Evolutionary conservation across 805 yeast species (phyloP), one percentile per base, ranked within the genome.

Genomic region (Wickerhamiella vanderwaltii): DNA sequence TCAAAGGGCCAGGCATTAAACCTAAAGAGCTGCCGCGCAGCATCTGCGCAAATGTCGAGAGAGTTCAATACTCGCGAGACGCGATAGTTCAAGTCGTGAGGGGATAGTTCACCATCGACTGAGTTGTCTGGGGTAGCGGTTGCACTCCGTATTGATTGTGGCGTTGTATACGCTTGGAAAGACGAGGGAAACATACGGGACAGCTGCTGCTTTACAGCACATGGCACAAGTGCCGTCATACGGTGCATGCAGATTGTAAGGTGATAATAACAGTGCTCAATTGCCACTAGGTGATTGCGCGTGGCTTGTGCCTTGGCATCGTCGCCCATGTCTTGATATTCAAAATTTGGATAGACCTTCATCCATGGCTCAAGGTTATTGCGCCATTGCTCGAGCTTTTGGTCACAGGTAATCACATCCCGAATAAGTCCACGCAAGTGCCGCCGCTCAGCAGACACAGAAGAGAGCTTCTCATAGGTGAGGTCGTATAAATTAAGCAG

Each of bases 191-290:
- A 38, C 41, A 38, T 29, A 9, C 20, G 11, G 9, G 20, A 25
- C 26, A 43, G 35, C 28, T 43, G 42, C 15, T 32, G 23, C 20
- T 31, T 31, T 5, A 51, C 39, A 9, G 39, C 37, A 13, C 50
- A 42, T 6, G 55, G 53, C 9, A 50, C 36, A 35, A 49, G 44
- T 7, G 51, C 53, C 1, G 55, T 49, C 22, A 51, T 39, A 5
- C 55, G 51, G 42, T 47, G 49, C 6, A 51, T 35, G 11, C 48
- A 44, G 20, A 45, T 38, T 7, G 42, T 33, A 28, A 53, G 28
- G 33, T 38, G 24, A 11, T 30, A 38, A 3, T 29, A 22, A 11
- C 34, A 31, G 28, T 28, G 28, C 29, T 12, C 35, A 15, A 15
- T 33, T 15, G 29, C 9, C 9, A 6, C n/a, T n/a, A n/a, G n/a